phyloP scores from a whole-genome alignment of 441 rosid genomes.

The Adansonia gregorii region DNA sequence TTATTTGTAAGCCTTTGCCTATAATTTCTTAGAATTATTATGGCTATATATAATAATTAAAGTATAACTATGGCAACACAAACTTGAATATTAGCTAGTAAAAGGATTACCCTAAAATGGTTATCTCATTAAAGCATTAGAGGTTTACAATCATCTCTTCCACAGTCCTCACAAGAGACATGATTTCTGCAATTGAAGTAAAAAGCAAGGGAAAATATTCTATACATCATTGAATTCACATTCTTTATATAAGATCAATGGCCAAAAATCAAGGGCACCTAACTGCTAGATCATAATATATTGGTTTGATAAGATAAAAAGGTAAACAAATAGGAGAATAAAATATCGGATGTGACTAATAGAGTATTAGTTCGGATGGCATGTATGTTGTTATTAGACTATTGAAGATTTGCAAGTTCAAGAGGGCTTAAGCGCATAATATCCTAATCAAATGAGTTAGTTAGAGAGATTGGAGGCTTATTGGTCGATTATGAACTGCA shows the following conservation, averaged over 20 bases:
- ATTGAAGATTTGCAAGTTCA: too few species aligned
- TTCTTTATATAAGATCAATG: conserved; percentile 6
- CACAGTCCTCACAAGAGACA: neutral
- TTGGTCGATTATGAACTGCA: too few species aligned
- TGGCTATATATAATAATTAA: neutral
- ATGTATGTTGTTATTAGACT: too few species aligned
- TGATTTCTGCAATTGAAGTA: neutral
- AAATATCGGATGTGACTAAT: neutral
- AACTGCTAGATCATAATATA: neutral
- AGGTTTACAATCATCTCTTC: neutral
- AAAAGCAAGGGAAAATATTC: neutral
- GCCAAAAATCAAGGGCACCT: conserved; percentile 14
- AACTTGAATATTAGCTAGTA: neutral
- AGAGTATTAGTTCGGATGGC: too few species aligned
- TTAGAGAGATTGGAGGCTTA: too few species aligned
- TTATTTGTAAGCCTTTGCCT: neutral
- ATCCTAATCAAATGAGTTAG: too few species aligned
- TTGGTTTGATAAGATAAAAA: neutral
- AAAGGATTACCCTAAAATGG: neutral
- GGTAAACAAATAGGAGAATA: neutral
- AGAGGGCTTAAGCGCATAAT: too few species aligned
- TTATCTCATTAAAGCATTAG: neutral
- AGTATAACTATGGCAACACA: neutral
- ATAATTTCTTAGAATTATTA: neutral
- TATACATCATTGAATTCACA: conserved; percentile 9